Evolutionary conservation across 345 rosid species (phyloP).

Genomic region (Eucalyptus urophylla): DNA sequence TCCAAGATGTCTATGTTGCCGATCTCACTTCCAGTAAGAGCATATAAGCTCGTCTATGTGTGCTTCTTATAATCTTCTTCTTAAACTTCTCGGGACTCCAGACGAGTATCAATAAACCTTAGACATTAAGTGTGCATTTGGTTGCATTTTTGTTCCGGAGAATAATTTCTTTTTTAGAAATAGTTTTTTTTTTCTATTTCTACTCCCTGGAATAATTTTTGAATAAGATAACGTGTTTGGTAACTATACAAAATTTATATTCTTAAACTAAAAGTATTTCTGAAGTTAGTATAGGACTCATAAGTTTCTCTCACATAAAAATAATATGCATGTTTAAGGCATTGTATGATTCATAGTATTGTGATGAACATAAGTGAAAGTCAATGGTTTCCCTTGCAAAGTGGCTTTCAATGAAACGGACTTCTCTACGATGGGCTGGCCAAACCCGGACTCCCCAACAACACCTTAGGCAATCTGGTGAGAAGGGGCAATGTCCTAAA

Average conservation of each 20-base stretch:
- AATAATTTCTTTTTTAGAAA: too few species aligned
- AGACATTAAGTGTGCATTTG: background rate
- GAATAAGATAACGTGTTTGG: too few species aligned
- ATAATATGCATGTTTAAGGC: background rate
- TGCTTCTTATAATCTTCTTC: background rate
- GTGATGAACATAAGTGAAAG: conserved; percentile 15
- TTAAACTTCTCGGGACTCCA: background rate
- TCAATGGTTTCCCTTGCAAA: conserved; percentile 54
- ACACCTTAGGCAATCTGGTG: conserved; percentile 25
- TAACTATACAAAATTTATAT: too few species aligned
- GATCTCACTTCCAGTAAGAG: conserved; percentile 18
- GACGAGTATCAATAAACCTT: background rate
- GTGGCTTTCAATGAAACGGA: conserved; percentile 7
- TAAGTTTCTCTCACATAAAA: background rate
- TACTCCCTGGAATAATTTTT: too few species aligned
- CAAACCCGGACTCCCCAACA: conserved; percentile 37
- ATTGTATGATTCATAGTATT: background rate
- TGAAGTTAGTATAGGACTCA: background rate
- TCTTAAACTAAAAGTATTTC: background rate
- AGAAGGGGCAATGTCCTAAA: conserved; percentile 28
- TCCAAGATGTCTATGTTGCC: conserved; percentile 81
- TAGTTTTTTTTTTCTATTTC: too few species aligned
- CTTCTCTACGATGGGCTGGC: conserved; percentile 33
- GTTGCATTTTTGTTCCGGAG: too few species aligned
- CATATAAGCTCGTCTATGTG: background rate